Conservation (phyloP, 345 rosid species). For the Pistacia atlantica region DNA sequence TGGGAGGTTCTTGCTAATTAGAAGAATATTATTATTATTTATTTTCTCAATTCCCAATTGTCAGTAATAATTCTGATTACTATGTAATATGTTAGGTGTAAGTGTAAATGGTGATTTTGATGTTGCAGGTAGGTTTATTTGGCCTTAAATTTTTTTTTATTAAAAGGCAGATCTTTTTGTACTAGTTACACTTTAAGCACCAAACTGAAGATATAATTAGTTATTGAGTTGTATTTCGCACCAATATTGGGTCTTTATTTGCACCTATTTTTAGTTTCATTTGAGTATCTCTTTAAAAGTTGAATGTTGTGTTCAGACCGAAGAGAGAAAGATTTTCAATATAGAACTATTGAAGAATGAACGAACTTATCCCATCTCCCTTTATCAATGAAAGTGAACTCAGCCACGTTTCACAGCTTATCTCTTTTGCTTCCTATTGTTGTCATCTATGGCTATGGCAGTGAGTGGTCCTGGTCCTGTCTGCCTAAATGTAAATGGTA, state of each 20-base stretch:
- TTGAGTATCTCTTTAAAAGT: not conserved
- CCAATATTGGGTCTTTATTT: not conserved
- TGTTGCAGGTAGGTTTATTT: not conserved
- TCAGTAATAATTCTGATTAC: not conserved
- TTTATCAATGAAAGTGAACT: constrained; percentile 4
- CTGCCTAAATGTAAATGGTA: no score
- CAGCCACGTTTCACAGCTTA: constrained; percentile 13
- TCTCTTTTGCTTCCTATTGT: not conserved
- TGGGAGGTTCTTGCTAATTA: constrained; percentile 93
- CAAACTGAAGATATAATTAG: not conserved
- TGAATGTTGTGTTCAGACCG: not conserved
- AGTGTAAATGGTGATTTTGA: constrained; percentile 23
- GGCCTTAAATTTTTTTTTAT: constrained; percentile 17
- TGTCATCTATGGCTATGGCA: constrained; percentile 3
- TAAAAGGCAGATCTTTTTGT: constrained; percentile 14
- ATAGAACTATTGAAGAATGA: constrained; percentile 80
- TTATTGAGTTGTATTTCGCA: not conserved
- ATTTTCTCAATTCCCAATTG: not conserved
- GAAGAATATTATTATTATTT: not conserved
- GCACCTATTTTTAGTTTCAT: not conserved
- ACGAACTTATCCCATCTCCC: constrained; percentile 12
- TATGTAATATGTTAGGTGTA: not conserved
- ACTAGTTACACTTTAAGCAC: not conserved
- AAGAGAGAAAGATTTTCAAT: no score
- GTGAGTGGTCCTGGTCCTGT: constrained; percentile 19